Base-by-base conservation (phyloP, 2,329 filamentous ascomycete species). In the Tolypocladium sp. region DNA sequence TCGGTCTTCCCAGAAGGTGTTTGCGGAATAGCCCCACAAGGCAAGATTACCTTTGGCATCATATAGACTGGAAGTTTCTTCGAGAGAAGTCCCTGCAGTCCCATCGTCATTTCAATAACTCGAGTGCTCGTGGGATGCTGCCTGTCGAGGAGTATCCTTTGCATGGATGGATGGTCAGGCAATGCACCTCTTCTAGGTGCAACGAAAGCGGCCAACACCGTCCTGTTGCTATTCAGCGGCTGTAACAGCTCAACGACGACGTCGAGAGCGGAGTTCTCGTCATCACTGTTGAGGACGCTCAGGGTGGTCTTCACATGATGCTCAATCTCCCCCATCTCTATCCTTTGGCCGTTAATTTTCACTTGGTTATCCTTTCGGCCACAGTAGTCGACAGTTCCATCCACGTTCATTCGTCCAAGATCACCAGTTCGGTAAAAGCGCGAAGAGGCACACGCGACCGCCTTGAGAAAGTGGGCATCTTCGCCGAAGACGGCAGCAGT, bases 321-420 rank as follows among this genome's bases (percentile, higher is more conserved):
- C 53, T 59, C 57, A 8, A 59, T 49, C 42, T 59, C 57, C 2
- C 52, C 57, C 41, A 56, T 25, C 25, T 59, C 57, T 13, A 59
- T 55, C 33, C 57, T 51, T 37, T 59, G 57, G 8, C 57, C 57
- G 40, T 55, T 54, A 17, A 59, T 30, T n/a, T 59, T 59, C 17
- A 59, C 57, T 13, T 59, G 57, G 8, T 25, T 56, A 51, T 59
- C 57, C 44, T 59, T 59, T 6, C 57, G 52, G 8, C 57, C 57
- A 7, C 38, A 33, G 52, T 46, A 59, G 30, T 44, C 35, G 10
- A 59, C 17, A 17, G 49, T 59, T 20, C 57, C 57, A 27, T 59
- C 57, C 10, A 42, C 30, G 30, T 56, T 51, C 25, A 55, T 35
- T 13, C 57, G 52, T 8, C 51, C 57, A 17, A 59, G 57, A 44